A percentile compares a stretch with the other conserved stretches of the same genome.
These are phyloP conservation scores for Stenogyne calaminthoides DNA, from an alignment of 305 asterid genomes.

Conservation along the genomic window DNA sequence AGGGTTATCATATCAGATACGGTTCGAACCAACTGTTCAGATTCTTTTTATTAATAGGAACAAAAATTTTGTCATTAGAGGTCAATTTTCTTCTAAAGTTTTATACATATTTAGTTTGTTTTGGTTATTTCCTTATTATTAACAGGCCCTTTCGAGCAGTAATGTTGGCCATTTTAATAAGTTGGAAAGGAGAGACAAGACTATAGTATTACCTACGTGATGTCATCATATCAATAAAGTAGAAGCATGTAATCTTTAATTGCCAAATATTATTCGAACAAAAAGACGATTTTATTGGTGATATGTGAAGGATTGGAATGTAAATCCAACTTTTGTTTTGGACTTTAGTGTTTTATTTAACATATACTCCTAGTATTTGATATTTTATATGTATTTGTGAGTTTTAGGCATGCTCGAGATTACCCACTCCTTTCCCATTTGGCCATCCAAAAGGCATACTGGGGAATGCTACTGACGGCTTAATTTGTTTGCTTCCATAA, in stretches of 20 bases:
- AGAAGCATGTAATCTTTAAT: slow-evolving; percentile 36
- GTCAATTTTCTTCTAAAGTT: too few species aligned
- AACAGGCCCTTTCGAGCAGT: background rate
- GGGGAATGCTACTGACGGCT: slow-evolving; percentile 37
- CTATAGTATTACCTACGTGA: background rate
- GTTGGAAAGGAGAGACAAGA: background rate
- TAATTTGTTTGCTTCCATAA: slow-evolving; percentile 24
- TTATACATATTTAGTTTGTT: background rate
- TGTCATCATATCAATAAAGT: slow-evolving; percentile 35
- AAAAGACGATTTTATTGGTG: slow-evolving; percentile 27
- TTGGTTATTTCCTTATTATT: background rate
- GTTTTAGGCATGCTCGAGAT: slow-evolving; percentile 20
- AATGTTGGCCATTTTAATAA: background rate
- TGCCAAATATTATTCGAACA: background rate
- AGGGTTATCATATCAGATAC: too few species aligned
- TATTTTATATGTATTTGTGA: too few species aligned
- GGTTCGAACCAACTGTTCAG: too few species aligned
- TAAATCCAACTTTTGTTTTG: slow-evolving; percentile 24
- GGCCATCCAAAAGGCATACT: slow-evolving; percentile 22
- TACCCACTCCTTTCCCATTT: slow-evolving; percentile 1
- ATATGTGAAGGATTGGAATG: slow-evolving; percentile 21
- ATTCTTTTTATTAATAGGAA: too few species aligned
- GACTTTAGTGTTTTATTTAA: too few species aligned
- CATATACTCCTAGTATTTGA: too few species aligned
- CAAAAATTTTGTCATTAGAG: too few species aligned